These are phyloP conservation scores for Athelia psychrophila DNA, from an alignment of 1,284 basidiomycete genomes.

Conservation along the genomic window DNA sequence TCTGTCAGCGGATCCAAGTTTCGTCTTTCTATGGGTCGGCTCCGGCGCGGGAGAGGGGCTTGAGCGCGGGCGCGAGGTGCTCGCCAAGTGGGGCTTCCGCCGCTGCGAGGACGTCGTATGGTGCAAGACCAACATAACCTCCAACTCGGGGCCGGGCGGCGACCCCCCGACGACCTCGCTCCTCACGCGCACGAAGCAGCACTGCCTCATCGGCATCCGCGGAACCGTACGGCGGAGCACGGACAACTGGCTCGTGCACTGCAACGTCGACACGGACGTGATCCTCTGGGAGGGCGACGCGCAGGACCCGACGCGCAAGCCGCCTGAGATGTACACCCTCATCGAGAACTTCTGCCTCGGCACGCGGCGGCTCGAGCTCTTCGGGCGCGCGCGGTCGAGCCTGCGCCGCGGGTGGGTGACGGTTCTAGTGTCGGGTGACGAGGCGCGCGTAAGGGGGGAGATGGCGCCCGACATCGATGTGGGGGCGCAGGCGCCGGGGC, in stretches of 20 bases:
- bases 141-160: conserved; percentile 73
- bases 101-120: conserved; percentile 97
- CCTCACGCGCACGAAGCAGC: conserved; percentile 88
- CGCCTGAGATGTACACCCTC: conserved; percentile 92
- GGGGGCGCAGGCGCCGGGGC: conserved; percentile 35
- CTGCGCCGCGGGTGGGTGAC: conserved; percentile 93
- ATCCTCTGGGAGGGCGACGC: conserved; percentile 92
- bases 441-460: conserved; percentile 40
- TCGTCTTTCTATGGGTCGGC: conserved; percentile 97
- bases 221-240: conserved; percentile 94
- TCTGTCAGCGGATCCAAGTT: conserved; percentile 88
- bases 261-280: conserved; percentile 97
- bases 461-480: conserved; percentile 31
- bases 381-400: conserved; percentile 70
- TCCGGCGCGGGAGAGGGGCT: conserved; percentile 88
- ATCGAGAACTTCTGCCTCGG: conserved; percentile 99
- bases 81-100: conserved; percentile 94
- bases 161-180: conserved; percentile 82
- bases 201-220: conserved; percentile 98
- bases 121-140: conserved; percentile 85
- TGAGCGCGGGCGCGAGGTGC: conserved; percentile 88
- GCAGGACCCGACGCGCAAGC: conserved; percentile 78
- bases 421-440: conserved; percentile 65
- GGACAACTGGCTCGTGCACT: conserved; percentile 96
- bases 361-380: conserved; percentile 87